Percentiles rank a stretch among this genome's conserved stretches.
Conservation (phyloP, 1,284 basidiomycete species). For the Abortiporus biennis region DNA sequence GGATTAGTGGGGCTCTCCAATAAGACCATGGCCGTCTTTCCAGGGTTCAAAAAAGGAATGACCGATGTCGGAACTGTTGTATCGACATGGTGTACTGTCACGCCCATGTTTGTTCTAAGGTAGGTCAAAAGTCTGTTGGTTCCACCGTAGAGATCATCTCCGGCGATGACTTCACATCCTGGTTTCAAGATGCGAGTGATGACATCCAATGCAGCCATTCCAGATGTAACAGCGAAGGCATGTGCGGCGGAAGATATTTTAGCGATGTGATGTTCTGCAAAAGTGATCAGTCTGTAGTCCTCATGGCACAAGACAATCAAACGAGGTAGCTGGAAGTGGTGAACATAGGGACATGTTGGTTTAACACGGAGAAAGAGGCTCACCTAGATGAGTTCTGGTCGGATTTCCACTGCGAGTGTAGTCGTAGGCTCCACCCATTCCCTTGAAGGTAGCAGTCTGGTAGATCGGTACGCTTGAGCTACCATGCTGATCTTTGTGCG, state of each 20-base stretch:
- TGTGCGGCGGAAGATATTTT: slow-evolving; percentile 88
- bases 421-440: slow-evolving; percentile 86
- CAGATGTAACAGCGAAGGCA: slow-evolving; percentile 90
- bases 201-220: slow-evolving; percentile 97
- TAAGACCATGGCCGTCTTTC: slow-evolving; percentile 87
- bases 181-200: slow-evolving; percentile 94
- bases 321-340: too few species aligned
- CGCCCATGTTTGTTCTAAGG: slow-evolving; percentile 82
- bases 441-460: slow-evolving; percentile 98
- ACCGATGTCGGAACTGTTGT: slow-evolving; percentile 75
- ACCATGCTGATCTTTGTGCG: slow-evolving; percentile 94
- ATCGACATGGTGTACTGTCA: slow-evolving; percentile 91
- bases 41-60: slow-evolving; percentile 56
- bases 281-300: too few species aligned
- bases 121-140: slow-evolving; percentile 96
- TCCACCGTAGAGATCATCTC: slow-evolving; percentile 97
- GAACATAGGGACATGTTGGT: too few species aligned
- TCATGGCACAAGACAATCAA: too few species aligned
- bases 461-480: slow-evolving; percentile 95
- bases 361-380: slow-evolving; percentile 24
- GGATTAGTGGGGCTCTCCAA: slow-evolving; percentile 98
- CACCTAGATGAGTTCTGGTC: slow-evolving; percentile 90
- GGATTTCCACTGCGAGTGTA: slow-evolving; percentile 97
- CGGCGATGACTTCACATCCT: slow-evolving; percentile 92
- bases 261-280: slow-evolving; percentile 86